These are phyloP conservation scores for Populus hybrid DNA, from an alignment of 441 rosid species.

Conservation along the genomic window DNA sequence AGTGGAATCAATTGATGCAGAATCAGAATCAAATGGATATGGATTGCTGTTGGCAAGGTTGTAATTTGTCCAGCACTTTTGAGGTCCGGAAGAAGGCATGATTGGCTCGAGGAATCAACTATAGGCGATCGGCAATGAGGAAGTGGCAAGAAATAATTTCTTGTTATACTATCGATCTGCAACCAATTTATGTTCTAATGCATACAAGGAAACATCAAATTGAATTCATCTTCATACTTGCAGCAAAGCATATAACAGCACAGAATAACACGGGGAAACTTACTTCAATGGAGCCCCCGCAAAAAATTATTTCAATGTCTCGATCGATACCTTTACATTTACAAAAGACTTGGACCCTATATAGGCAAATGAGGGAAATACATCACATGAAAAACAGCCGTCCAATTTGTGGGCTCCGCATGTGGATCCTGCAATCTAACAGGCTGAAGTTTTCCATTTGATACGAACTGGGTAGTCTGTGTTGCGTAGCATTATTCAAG, in stretches of 20 bases:
- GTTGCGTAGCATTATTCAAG: no score
- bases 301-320: neutral
- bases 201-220: neutral
- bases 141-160: neutral
- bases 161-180: neutral
- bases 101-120: neutral
- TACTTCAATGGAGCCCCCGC: neutral
- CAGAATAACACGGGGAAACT: neutral
- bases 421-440: neutral
- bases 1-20: neutral
- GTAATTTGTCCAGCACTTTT: neutral
- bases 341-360: neutral
- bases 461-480: no score
- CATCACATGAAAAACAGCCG: neutral
- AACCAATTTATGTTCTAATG: neutral
- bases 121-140: neutral
- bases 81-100: neutral
- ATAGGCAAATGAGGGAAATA: neutral
- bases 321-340: neutral
- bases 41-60: neutral
- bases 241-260: neutral
- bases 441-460: neutral
- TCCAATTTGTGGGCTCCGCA: neutral
- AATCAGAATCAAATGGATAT: neutral
- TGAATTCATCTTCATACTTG: neutral